Evolutionary conservation across 495 filamentous ascomycete species (phyloP).

Genomic region (Xylaria longipes): DNA sequence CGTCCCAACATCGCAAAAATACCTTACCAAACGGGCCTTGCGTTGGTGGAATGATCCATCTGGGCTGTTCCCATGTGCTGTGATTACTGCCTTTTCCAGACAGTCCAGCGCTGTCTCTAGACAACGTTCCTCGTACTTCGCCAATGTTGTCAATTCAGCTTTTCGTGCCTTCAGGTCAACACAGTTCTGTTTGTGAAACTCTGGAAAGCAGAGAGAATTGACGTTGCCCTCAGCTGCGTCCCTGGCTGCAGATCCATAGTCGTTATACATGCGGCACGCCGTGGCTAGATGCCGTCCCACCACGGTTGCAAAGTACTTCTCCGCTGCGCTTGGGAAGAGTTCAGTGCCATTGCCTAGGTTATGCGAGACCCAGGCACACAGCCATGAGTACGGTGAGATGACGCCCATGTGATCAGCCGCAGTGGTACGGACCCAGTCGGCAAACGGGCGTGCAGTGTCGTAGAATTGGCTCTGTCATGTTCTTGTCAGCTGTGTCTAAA

Average conservation of each 20-base stretch:
- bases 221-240: conserved; percentile 37
- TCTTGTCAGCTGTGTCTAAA: neutral
- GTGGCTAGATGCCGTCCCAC: conserved; percentile 40
- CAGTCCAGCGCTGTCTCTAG: too few relatives aligned
- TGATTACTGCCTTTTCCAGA: too few relatives aligned
- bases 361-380: conserved; percentile 33
- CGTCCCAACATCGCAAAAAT: too few relatives aligned
- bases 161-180: too few relatives aligned
- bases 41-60: too few relatives aligned
- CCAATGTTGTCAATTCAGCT: too few relatives aligned
- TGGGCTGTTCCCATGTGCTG: too few relatives aligned
- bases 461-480: neutral
- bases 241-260: conserved; percentile 41
- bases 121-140: too few relatives aligned
- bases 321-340: conserved; percentile 21
- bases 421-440: conserved; percentile 33
- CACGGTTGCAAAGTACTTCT: conserved; percentile 40
- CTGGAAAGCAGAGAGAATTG: too few relatives aligned
- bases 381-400: conserved; percentile 43
- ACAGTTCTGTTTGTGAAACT: too few relatives aligned
- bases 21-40: too few relatives aligned
- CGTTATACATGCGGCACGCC: conserved; percentile 49
- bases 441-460: conserved; percentile 31
- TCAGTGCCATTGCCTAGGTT: neutral
- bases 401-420: conserved; percentile 43